Conservation (phyloP, 352 stramenopile genomes). For the Hyaloperonospora arabidopsidis region DNA sequence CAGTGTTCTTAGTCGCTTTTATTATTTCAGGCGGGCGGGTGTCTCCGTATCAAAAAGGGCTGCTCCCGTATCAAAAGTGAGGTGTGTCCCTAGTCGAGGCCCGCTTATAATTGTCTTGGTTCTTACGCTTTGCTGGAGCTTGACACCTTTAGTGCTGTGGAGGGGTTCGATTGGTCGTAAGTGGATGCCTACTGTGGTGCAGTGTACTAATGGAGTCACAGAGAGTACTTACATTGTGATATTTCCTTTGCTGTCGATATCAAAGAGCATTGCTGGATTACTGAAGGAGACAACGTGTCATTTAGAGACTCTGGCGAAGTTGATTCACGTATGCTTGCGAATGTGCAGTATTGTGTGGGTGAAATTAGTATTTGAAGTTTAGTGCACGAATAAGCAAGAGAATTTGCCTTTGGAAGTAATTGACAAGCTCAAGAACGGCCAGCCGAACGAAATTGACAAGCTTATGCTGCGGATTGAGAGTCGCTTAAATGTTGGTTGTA, state of each 20-base stretch:
- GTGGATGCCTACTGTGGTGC: conserved; percentile 69
- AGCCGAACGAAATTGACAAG: conserved; percentile 60
- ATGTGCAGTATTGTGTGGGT: conserved; percentile 50
- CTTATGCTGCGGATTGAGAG: conserved; percentile 74
- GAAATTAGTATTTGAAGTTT: conserved; percentile 64
- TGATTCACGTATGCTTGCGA: conserved; percentile 77
- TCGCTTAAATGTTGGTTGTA: conserved; percentile 74
- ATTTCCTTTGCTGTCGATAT: conserved; percentile 63
- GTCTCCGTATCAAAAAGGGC: no score
- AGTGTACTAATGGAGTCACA: conserved; percentile 63
- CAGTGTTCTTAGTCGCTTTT: no score
- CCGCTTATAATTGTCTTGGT: conserved; percentile 18
- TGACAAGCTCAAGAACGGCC: conserved; percentile 66
- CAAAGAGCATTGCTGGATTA: conserved; percentile 45
- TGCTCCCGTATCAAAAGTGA: no score
- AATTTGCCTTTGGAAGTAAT: conserved; percentile 68
- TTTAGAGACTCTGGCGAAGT: conserved; percentile 76
- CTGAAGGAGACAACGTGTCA: conserved; percentile 55
- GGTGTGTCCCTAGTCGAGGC: no score
- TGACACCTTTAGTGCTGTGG: conserved; percentile 89
- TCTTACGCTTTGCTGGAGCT: conserved; percentile 55
- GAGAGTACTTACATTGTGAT: conserved; percentile 93
- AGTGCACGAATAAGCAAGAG: conserved; percentile 51
- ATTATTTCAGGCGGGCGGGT: no score
- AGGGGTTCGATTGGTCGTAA: conserved; percentile 91